These are phyloP conservation scores for Globisporangium parvum DNA, from an alignment of 352 stramenopile genomes.

Conservation along the genomic window DNA sequence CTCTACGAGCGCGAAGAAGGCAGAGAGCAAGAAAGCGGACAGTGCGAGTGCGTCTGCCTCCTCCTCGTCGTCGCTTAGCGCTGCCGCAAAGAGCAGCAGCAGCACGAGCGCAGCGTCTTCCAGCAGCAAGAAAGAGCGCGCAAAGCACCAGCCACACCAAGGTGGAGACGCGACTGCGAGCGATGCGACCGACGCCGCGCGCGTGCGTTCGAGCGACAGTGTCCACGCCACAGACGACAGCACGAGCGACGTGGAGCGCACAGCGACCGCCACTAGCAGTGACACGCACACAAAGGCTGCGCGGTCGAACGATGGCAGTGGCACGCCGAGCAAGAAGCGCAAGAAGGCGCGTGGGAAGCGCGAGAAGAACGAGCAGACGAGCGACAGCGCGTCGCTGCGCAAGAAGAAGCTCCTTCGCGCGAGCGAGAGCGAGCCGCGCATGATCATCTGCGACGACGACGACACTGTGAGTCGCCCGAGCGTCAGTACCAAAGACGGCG, in stretches of 20 bases:
- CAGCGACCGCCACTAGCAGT: not conserved
- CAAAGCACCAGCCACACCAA: not conserved
- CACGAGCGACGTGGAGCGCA: not conserved
- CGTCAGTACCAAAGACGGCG: not conserved
- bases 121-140: not conserved
- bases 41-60: not conserved
- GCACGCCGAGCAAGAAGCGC: slow-evolving; percentile 13
- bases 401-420: slow-evolving; percentile 12
- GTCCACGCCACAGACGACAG: not conserved
- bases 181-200: not conserved
- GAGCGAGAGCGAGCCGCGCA: slow-evolving; percentile 48
- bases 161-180: not conserved
- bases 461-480: slow-evolving; percentile 15
- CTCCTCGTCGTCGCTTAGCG: too few relatives aligned
- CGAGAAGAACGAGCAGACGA: slow-evolving; percentile 8
- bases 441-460: slow-evolving; percentile 87
- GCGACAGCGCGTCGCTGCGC: slow-evolving; percentile 2
- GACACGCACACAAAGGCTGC: not conserved
- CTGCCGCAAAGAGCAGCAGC: slow-evolving; percentile 1
- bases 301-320: not conserved
- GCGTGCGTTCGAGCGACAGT: not conserved
- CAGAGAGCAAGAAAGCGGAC: slow-evolving; percentile 13
- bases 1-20: slow-evolving; percentile 18
- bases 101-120: not conserved
- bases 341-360: slow-evolving; percentile 13